phyloP scores from a whole-genome alignment of 2,329 filamentous ascomycete genomes.

The Chrysoporthe cubensis region DNA sequence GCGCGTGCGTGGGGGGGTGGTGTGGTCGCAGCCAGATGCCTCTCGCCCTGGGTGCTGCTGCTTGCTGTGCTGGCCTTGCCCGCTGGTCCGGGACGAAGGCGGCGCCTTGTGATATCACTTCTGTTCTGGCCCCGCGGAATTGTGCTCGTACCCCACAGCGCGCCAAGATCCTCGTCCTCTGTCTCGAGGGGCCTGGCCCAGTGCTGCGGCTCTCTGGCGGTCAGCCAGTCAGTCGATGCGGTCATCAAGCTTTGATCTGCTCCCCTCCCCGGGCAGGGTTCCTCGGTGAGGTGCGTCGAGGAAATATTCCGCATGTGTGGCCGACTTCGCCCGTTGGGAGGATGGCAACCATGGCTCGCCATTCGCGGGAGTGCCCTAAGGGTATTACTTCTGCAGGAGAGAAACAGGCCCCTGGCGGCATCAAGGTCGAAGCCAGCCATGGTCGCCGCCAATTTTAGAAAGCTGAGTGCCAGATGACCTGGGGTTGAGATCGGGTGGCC shows the following conservation, averaged over 20 bases:
- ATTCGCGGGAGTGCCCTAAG: conserved; percentile 4
- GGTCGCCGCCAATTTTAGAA: conserved; percentile 4
- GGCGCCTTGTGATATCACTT: not conserved
- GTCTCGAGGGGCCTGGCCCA: not conserved
- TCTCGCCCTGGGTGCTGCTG: too few relatives aligned
- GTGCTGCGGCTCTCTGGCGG: conserved; percentile 9
- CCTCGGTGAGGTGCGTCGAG: not conserved
- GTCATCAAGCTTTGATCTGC: not conserved
- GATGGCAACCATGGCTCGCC: not conserved
- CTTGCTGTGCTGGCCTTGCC: not conserved
- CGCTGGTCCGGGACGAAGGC: not conserved
- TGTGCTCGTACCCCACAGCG: not conserved
- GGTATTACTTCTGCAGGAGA: conserved; percentile 8
- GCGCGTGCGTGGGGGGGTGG: not conserved
- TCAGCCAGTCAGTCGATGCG: not conserved
- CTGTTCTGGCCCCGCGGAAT: not conserved
- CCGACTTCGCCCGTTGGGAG: not conserved
- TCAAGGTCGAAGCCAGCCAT: not conserved
- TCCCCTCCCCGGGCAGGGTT: not conserved
- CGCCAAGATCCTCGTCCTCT: too few relatives aligned
- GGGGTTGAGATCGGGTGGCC: not conserved
- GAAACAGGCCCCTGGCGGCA: conserved; percentile 10
- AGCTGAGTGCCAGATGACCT: conserved; percentile 1
- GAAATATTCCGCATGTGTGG: not conserved
- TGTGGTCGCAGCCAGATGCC: not conserved